Evolutionary conservation across 129 eudicot species (phyloP).

Genomic region (Flaveria sonorensis): DNA sequence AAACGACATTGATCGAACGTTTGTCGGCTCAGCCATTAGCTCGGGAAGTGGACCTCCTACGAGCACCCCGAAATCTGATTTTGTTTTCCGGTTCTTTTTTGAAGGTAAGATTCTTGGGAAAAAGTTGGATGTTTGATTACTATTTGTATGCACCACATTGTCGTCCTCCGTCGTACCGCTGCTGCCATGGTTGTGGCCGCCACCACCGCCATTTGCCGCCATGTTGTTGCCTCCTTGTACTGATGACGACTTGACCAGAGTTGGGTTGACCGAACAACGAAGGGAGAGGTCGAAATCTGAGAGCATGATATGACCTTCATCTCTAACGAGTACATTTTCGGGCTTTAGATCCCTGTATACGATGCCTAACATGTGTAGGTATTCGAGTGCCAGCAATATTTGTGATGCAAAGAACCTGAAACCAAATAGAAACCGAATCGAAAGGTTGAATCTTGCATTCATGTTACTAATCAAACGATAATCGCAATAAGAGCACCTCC

Average conservation of each 20-base stretch:
- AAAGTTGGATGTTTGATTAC: constrained; percentile 55
- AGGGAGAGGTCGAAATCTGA: constrained; percentile 77
- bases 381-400: constrained; percentile 69
- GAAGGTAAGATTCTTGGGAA: constrained; percentile 62
- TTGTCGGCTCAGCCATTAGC: constrained; percentile 39
- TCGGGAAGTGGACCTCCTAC: constrained; percentile 62
- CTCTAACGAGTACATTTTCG: constrained; percentile 71
- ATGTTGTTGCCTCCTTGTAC: constrained; percentile 32
- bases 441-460: neutral
- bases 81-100: constrained; percentile 68
- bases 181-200: neutral
- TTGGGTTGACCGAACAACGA: constrained; percentile 64
- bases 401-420: constrained; percentile 76
- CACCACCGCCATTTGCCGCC: neutral
- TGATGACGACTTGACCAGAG: constrained; percentile 64
- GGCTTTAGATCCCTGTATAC: constrained; percentile 78
- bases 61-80: constrained; percentile 69
- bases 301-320: constrained; percentile 79
- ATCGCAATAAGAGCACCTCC: too few relatives aligned
- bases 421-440: neutral
- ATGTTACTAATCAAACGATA: too few relatives aligned
- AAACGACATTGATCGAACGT: constrained; percentile 69
- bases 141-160: constrained; percentile 33
- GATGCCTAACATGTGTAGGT: constrained; percentile 74
- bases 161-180: constrained; percentile 37